Evolutionary conservation across 176 grass and related monocot species (phyloP).

Genomic region (Paspalum notatum): DNA sequence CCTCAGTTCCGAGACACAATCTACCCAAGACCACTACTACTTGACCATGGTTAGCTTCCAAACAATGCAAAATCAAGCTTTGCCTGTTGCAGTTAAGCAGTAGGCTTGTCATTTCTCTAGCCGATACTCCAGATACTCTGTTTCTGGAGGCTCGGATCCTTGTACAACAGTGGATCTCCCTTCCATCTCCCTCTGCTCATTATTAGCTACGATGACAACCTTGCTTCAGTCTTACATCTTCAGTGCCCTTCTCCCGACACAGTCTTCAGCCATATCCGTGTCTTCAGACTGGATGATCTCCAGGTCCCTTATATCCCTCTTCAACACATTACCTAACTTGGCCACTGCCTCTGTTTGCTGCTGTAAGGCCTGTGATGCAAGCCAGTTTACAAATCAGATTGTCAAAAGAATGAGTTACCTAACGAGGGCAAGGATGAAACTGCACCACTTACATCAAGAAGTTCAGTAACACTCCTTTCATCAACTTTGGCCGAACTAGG

Average conservation of each 20-base stretch:
- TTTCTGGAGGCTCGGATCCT: not conserved
- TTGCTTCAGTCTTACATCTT: constrained; percentile 31
- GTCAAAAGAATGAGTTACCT: constrained; percentile 13
- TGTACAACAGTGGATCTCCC: not conserved
- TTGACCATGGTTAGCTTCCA: constrained; percentile 23
- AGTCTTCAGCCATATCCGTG: constrained; percentile 53
- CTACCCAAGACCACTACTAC: not conserved
- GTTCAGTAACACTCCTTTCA: constrained; percentile 64
- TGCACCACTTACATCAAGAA: constrained; percentile 67
- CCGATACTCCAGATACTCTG: not conserved
- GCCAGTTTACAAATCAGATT: constrained; percentile 1
- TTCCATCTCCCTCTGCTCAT: constrained; percentile 19
- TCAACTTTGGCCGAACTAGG: constrained; percentile 72
- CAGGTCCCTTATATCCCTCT: constrained; percentile 84
- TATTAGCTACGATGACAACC: not conserved
- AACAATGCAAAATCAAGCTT: constrained; percentile 29
- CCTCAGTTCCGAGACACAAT: not conserved
- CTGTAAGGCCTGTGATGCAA: constrained; percentile 64
- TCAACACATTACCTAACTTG: constrained; percentile 85
- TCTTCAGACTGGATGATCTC: constrained; percentile 81
- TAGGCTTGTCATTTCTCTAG: not conserved
- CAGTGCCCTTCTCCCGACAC: constrained; percentile 30
- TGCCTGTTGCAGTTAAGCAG: not conserved
- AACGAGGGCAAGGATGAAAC: not conserved
- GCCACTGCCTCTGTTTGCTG: constrained; percentile 93